Conservation (phyloP, 345 rosid species). For the Hibiscus mutabilis region DNA sequence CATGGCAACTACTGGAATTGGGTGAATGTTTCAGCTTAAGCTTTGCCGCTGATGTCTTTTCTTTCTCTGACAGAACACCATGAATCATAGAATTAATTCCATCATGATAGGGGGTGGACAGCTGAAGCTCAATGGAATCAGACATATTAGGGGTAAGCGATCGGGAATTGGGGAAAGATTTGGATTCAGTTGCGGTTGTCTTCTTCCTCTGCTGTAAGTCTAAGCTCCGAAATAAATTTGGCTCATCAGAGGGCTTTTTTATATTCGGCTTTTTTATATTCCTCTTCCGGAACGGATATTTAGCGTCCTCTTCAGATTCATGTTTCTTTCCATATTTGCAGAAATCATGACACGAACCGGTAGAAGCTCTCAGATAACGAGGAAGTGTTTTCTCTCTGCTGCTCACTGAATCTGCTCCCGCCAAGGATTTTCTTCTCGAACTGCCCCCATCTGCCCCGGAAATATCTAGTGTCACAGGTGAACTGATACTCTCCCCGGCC, state of each 20-base stretch:
- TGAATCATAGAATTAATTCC: neutral
- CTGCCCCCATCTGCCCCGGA: slow-evolving; percentile 21
- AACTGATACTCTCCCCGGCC: slow-evolving; percentile 36
- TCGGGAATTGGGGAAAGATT: slow-evolving; percentile 16
- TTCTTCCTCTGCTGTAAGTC: slow-evolving; percentile 31
- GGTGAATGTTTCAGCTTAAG: slow-evolving; percentile 20
- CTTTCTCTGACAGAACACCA: slow-evolving; percentile 17
- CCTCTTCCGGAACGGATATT: slow-evolving; percentile 33
- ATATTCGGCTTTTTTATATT: slow-evolving; percentile 22
- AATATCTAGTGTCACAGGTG: slow-evolving; percentile 26
- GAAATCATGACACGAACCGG: slow-evolving; percentile 78
- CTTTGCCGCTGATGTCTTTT: slow-evolving; percentile 18
- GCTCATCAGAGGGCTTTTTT: slow-evolving; percentile 27
- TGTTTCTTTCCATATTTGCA: slow-evolving; percentile 70
- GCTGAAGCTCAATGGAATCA: slow-evolving; percentile 20
- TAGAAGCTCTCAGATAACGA: slow-evolving; percentile 60
- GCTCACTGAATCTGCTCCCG: slow-evolving; percentile 28
- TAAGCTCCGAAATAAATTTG: slow-evolving; percentile 21
- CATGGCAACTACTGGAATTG: slow-evolving; percentile 7
- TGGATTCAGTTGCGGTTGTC: slow-evolving; percentile 16
- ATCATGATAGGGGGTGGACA: slow-evolving; percentile 9
- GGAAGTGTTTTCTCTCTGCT: slow-evolving; percentile 42
- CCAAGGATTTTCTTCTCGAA: slow-evolving; percentile 39
- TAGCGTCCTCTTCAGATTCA: slow-evolving; percentile 38
- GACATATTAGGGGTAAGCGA: slow-evolving; percentile 11